phyloP scores from a whole-genome alignment of 1,139 yeast genomes.

The Candida sanyaensis region DNA sequence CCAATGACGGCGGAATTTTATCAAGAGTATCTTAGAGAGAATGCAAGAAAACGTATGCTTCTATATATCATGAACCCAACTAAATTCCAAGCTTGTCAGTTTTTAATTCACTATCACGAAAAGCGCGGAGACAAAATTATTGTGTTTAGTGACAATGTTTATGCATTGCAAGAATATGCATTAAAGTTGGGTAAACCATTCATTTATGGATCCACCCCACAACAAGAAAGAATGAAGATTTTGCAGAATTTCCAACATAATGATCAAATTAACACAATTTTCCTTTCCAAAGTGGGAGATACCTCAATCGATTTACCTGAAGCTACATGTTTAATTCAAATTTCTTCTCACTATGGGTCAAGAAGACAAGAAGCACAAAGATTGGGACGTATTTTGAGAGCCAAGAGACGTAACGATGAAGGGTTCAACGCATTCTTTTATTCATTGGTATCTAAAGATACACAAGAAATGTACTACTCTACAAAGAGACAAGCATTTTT shows the following conservation, averaged over 20 bases:
- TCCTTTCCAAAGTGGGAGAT: slow-evolving; percentile 95
- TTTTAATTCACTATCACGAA: slow-evolving; percentile 94
- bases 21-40: slow-evolving; percentile 88
- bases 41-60: slow-evolving; percentile 88
- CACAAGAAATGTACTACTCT: slow-evolving; percentile 98
- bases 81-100: slow-evolving; percentile 98
- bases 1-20: slow-evolving; percentile 99
- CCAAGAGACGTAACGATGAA: slow-evolving; percentile 97
- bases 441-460: slow-evolving; percentile 93
- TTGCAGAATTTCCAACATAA: slow-evolving; percentile 95
- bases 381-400: slow-evolving; percentile 91
- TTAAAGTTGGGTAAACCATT: slow-evolving; percentile 91
- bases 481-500: slow-evolving; percentile 97
- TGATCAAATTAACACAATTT: slow-evolving; percentile 93
- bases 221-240: slow-evolving; percentile 96
- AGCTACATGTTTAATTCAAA: slow-evolving; percentile 96
- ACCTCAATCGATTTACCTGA: slow-evolving; percentile 98
- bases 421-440: slow-evolving; percentile 98
- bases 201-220: slow-evolving; percentile 97
- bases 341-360: slow-evolving; percentile 98
- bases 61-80: slow-evolving; percentile 98
- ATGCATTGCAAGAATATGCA: slow-evolving; percentile 95
- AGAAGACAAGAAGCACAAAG: slow-evolving; percentile 99
- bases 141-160: slow-evolving; percentile 96
- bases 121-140: slow-evolving; percentile 96